Evolutionary conservation across 1,284 basidiomycete species (phyloP).

Genomic region (Bjerkandera adusta): DNA sequence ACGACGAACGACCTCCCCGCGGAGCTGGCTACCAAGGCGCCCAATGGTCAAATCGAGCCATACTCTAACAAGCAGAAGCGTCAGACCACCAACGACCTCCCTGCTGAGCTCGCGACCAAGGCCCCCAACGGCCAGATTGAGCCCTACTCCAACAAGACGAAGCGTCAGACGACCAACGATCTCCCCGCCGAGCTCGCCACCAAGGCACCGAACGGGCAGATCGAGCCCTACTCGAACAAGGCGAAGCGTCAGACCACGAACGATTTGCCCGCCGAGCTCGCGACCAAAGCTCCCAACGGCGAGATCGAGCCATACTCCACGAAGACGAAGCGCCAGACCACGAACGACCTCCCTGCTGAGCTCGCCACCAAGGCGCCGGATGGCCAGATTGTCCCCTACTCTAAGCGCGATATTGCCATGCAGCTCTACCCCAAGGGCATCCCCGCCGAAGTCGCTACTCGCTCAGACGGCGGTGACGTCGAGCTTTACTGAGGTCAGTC

Average conservation of each 20-base stretch:
- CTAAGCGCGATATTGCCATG: background rate
- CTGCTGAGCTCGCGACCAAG: conserved; percentile 24
- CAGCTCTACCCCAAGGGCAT: background rate
- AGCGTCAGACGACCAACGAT: conserved; percentile 24
- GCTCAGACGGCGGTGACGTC: background rate
- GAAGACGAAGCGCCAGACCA: conserved; percentile 13
- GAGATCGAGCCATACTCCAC: conserved; percentile 24
- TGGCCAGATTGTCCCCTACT: conserved; percentile 27
- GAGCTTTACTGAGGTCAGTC: no score
- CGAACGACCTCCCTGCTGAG: conserved; percentile 23
- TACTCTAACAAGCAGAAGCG: conserved; percentile 21
- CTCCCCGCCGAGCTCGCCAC: conserved; percentile 33
- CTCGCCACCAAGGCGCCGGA: conserved; percentile 28
- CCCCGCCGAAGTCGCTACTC: background rate
- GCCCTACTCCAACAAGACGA: conserved; percentile 20
- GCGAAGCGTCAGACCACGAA: conserved; percentile 11
- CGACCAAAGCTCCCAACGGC: conserved; percentile 32
- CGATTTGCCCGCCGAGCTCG: conserved; percentile 22
- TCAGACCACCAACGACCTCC: conserved; percentile 22
- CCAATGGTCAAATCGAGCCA: conserved; percentile 18
- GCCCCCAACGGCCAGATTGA: conserved; percentile 23
- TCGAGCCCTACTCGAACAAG: conserved; percentile 22
- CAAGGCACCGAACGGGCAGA: conserved; percentile 23
- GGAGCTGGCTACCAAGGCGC: conserved; percentile 21
- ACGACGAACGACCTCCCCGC: conserved; percentile 33